These are phyloP conservation scores for Neckera pumila DNA, from an alignment of 225 moss, liverwort and hornwort genomes.

Conservation along the genomic window DNA sequence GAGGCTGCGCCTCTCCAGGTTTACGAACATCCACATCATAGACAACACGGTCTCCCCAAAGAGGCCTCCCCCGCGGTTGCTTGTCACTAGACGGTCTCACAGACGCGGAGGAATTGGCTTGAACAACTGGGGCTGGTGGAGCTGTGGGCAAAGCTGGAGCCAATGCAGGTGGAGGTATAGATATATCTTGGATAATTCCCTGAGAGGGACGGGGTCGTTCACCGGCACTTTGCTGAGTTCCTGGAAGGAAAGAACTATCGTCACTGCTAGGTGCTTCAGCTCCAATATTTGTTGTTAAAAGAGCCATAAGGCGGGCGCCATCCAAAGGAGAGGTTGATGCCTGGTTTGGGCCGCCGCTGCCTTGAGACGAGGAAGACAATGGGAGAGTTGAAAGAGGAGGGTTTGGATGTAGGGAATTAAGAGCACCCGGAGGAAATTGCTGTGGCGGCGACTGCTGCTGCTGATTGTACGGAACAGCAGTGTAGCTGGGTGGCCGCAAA, in stretches of 20 bases:
- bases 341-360: slow-evolving; percentile 50
- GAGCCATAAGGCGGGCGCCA: slow-evolving; percentile 97
- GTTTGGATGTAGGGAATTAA: slow-evolving; percentile 34
- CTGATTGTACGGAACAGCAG: slow-evolving; percentile 48
- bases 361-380: slow-evolving; percentile 37
- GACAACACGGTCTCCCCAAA: slow-evolving; percentile 72
- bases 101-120: slow-evolving; percentile 15
- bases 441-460: slow-evolving; percentile 23
- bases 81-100: slow-evolving; percentile 44
- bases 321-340: slow-evolving; percentile 70
- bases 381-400: slow-evolving; percentile 44
- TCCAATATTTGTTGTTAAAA: slow-evolving; percentile 76
- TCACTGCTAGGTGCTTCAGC: slow-evolving; percentile 47
- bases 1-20: slow-evolving; percentile 83
- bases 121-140: slow-evolving; percentile 48
- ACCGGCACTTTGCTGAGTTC: slow-evolving; percentile 8
- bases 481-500: slow-evolving; percentile 49
- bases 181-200: slow-evolving; percentile 42
- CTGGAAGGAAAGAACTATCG: slow-evolving; percentile 13
- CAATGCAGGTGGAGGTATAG: slow-evolving; percentile 81
- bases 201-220: slow-evolving; percentile 28
- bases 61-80: slow-evolving; percentile 66
- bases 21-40: slow-evolving; percentile 82
- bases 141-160: slow-evolving; percentile 86
- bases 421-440: slow-evolving; percentile 25